Conservation (phyloP, 2,329 filamentous ascomycete species). For the Dothistroma septosporum region DNA sequence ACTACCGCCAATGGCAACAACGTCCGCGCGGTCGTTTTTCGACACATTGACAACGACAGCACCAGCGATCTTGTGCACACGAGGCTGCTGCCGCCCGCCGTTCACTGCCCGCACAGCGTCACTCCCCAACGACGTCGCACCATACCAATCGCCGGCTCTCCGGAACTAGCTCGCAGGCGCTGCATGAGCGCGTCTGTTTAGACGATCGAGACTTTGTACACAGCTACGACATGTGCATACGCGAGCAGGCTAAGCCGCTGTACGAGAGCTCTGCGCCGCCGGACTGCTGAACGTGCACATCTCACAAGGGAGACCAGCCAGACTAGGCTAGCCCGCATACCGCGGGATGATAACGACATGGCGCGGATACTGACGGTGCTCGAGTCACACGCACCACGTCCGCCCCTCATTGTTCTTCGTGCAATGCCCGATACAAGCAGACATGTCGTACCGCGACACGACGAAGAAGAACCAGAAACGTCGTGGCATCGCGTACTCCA, state of each 20-base stretch:
- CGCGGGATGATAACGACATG: background rate
- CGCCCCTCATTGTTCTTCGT: background rate
- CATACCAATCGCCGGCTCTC: conserved; percentile 2
- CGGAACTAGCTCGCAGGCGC: conserved; percentile 4
- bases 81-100: background rate
- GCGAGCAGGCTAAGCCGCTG: background rate
- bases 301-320: background rate
- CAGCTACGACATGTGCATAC: background rate
- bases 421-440: background rate
- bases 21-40: background rate
- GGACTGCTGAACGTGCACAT: background rate
- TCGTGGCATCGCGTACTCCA: background rate
- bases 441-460: background rate
- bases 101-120: background rate
- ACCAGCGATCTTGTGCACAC: background rate
- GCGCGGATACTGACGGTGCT: conserved; percentile 9
- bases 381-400: background rate
- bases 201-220: background rate
- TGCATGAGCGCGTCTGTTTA: background rate
- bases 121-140: background rate
- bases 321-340: background rate
- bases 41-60: background rate
- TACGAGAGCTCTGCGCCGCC: background rate
- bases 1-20: conserved; percentile 3
- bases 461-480: background rate